These are phyloP conservation scores for Porcisia hertigi DNA, from an alignment of 208 protist genomes.

Conservation along the genomic window DNA sequence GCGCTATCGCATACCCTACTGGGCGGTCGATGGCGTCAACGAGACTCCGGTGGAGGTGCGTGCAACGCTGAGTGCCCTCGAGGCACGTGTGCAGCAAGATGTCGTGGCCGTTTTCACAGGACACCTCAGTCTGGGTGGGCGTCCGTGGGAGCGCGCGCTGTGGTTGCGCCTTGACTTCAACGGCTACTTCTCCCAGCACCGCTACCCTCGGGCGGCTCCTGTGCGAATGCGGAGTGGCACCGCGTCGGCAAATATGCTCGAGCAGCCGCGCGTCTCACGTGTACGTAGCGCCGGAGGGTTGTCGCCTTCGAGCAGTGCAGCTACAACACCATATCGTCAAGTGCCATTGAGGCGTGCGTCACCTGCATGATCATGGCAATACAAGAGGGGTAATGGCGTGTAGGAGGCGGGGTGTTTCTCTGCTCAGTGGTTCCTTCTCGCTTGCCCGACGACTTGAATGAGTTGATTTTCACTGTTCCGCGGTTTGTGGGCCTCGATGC, in stretches of 20 bases:
- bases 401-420: neutral
- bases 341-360: neutral
- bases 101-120: constrained; percentile 64
- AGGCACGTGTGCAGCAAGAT: constrained; percentile 67
- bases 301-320: neutral
- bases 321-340: constrained; percentile 7
- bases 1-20: constrained; percentile 68
- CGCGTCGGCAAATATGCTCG: neutral
- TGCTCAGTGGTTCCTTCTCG: neutral
- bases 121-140: constrained; percentile 53
- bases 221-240: constrained; percentile 2
- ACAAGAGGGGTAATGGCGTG: neutral
- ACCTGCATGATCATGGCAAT: neutral
- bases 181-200: constrained; percentile 53
- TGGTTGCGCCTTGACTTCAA: constrained; percentile 87
- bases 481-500: neutral
- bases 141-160: constrained; percentile 61
- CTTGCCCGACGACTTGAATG: neutral
- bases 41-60: constrained; percentile 66
- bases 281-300: neutral
- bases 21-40: constrained; percentile 67
- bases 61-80: constrained; percentile 61
- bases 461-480: neutral
- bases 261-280: constrained; percentile 3
- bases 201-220: neutral